A percentile compares a stretch with the other conserved stretches of the same genome.
phyloP scores from a whole-genome alignment of 2,329 filamentous ascomycete genomes.

The Aquanectria penicillioides region DNA sequence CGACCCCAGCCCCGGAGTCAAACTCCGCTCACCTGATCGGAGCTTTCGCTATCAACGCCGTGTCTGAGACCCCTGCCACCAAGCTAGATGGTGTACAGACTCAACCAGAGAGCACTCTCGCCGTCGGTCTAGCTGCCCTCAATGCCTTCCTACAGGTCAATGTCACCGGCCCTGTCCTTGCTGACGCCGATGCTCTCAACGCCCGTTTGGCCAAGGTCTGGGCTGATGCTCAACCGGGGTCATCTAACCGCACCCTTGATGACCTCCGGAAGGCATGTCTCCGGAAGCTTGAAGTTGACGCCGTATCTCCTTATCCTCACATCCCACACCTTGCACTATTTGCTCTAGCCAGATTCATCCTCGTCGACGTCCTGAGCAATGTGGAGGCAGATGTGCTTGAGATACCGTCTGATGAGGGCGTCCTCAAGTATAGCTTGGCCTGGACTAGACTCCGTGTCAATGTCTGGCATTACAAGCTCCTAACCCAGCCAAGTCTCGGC shows the following conservation, averaged over 20 bases:
- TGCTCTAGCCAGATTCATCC: conserved; percentile 70
- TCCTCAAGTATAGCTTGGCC: conserved; percentile 57
- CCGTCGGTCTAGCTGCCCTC: conserved; percentile 56
- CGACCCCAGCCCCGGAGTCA: conserved; percentile 31
- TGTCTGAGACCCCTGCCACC: conserved; percentile 11
- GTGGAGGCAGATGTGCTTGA: conserved; percentile 38
- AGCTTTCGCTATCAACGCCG: conserved; percentile 26
- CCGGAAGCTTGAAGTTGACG: conserved; percentile 79
- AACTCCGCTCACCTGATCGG: conserved; percentile 26
- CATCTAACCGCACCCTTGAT: conserved; percentile 40
- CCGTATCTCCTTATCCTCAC: conserved; percentile 85
- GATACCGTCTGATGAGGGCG: conserved; percentile 38
- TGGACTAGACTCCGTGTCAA: conserved; percentile 79
- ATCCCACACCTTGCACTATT: conserved; percentile 88
- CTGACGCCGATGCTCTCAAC: conserved; percentile 44
- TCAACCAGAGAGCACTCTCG: too few relatives aligned
- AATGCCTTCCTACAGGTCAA: conserved; percentile 87
- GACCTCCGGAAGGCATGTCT: conserved; percentile 68
- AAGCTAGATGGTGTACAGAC: conserved; percentile 25
- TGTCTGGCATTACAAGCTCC: conserved; percentile 73
- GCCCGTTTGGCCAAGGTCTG: conserved; percentile 54
- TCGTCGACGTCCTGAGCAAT: conserved; percentile 45
- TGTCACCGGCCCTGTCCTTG: conserved; percentile 85
- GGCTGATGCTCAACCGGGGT: conserved; percentile 23
- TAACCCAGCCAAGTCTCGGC: conserved; percentile 66